Conservation (phyloP, 768 basidiomycete species). For the Phlegmacium glaucopus region DNA sequence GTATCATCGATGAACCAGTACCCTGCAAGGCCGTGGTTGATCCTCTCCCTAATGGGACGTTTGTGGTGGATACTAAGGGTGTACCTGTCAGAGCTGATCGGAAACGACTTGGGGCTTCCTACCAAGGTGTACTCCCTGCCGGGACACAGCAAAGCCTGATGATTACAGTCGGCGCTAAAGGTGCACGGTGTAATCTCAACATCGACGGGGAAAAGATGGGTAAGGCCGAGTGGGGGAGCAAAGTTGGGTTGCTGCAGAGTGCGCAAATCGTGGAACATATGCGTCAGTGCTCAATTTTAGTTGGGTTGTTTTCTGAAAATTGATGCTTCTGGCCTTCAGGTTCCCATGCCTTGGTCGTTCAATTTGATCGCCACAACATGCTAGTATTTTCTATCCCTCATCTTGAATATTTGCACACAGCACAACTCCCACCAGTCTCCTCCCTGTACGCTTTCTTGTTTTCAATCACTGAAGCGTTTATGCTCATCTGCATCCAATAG, state of each 20-base stretch:
- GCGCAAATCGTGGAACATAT: constrained; percentile 58
- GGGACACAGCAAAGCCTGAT: constrained; percentile 13
- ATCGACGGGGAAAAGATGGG: constrained; percentile 65
- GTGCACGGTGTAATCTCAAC: constrained; percentile 52
- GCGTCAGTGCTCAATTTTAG: constrained; percentile 36
- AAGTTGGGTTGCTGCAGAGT: constrained; percentile 45
- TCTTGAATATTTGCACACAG: constrained; percentile 52
- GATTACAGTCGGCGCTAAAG: constrained; percentile 46
- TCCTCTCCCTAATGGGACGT: constrained; percentile 44
- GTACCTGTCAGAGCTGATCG: constrained; percentile 39
- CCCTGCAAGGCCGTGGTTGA: constrained; percentile 39
- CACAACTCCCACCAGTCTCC: constrained; percentile 31
- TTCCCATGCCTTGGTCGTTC: constrained; percentile 52
- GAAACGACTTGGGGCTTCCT: constrained; percentile 35
- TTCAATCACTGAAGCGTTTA: not conserved
- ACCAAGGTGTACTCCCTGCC: constrained; percentile 12
- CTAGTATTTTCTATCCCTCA: constrained; percentile 62
- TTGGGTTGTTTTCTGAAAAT: not conserved
- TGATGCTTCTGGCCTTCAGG: constrained; percentile 25
- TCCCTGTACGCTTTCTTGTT: constrained; percentile 27
- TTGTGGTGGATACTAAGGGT: constrained; percentile 58
- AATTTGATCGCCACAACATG: constrained; percentile 46
- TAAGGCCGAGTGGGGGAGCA: constrained; percentile 61
- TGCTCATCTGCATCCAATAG: constrained; percentile 14
- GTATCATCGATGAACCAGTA: constrained; percentile 26